Base-by-base conservation (phyloP, 768 basidiomycete genomes). In the Neoboletus magnificus region DNA sequence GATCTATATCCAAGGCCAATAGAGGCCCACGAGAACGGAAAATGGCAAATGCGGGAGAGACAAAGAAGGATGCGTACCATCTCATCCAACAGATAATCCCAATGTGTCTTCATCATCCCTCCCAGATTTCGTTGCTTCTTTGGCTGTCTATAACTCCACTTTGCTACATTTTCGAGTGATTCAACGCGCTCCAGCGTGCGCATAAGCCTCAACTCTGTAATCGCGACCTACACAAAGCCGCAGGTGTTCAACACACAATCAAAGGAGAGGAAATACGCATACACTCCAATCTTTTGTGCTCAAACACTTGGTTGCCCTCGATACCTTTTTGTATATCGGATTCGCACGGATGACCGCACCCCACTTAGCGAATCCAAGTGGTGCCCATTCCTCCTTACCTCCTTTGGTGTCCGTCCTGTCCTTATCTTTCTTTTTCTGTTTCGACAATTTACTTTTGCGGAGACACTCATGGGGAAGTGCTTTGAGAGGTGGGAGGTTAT, bases 81-180 rank as follows among this genome's bases (percentile, higher is more conserved):
- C 73, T 99, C 97, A 57, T 98, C 96, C 71, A 99, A 73, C 33
- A 99, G 77, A 71, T 94, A 90, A 68, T 98, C 97, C 93, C 93
- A 95, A 66, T 98, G 93, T 1, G 87, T 84, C 73, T 95, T 97
- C 3, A 77, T 75, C 47, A 86, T 62, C 1, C 86, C 84, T 22
- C 87, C 85, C 18, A 93, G 79, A 29, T 85, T 88, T 55, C 90
- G 80, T 66, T 95, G 91, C 71, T 94, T 96, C 73, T 96, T 98
- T 11, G 94, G 93, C 66, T 99, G 97, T 50, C 96, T 77, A 63
- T 96, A 91, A 61, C 89, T 89, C 96, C 97, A 99, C 35, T 83
- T 77, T 4, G 86, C 86, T 12, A 80, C 81, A 27, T 82, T 79
- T 70, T 97, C 95, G 55, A 98, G 79, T 29, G 76, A 70, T 56